Evolutionary conservation across 306 rosid genomes (phyloP).

Genomic region (Canavalia ensiformis): DNA sequence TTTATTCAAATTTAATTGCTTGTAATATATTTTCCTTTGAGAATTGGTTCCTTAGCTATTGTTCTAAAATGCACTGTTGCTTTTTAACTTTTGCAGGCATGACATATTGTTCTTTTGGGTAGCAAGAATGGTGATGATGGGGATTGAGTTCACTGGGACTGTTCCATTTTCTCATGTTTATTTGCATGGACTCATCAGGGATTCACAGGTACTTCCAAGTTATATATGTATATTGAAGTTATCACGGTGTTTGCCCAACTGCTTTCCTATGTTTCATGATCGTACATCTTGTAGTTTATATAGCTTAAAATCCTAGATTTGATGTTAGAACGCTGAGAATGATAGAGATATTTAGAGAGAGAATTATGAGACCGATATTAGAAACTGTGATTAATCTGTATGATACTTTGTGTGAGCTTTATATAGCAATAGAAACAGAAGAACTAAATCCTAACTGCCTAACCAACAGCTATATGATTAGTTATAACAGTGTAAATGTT

Average conservation of each 20-base stretch:
- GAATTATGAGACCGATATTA: too few species aligned
- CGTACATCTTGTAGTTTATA: slow-evolving; percentile 5
- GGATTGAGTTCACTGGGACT: slow-evolving; percentile 90
- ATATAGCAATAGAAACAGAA: too few species aligned
- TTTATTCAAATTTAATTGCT: background rate
- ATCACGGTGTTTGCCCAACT: slow-evolving; percentile 24
- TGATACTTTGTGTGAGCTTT: too few species aligned
- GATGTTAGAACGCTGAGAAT: too few species aligned
- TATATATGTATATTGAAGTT: slow-evolving; percentile 27
- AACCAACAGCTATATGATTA: too few species aligned
- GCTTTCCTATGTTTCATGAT: slow-evolving; percentile 23
- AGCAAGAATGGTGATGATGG: slow-evolving; percentile 99
- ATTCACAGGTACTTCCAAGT: slow-evolving; percentile 75
- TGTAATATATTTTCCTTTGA: slow-evolving; percentile 3
- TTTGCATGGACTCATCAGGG: slow-evolving; percentile 97
- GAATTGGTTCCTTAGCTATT: background rate
- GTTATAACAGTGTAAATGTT: too few species aligned
- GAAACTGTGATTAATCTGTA: too few species aligned
- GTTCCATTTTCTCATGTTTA: slow-evolving; percentile 89
- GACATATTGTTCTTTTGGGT: slow-evolving; percentile 99
- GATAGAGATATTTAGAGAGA: too few species aligned
- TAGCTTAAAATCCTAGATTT: background rate
- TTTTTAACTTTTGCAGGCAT: slow-evolving; percentile 72
- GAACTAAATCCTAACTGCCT: too few species aligned
- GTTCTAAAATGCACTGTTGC: slow-evolving; percentile 33